phyloP scores from a whole-genome alignment of 163 green algal genomes.

The Chlamydomonas reinhardtii region DNA sequence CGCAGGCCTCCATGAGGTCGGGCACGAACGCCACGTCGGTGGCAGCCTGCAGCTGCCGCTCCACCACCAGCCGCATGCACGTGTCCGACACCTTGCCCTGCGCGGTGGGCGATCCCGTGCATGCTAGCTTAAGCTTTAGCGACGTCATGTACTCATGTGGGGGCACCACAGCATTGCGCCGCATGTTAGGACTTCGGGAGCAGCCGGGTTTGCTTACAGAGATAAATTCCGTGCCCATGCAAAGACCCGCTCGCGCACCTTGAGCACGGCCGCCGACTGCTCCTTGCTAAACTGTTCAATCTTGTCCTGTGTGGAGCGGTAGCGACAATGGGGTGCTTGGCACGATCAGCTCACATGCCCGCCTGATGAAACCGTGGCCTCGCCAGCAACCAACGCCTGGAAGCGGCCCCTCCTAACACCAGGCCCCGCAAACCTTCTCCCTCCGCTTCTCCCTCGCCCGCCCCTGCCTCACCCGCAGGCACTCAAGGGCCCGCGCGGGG shows the following conservation, averaged over 20 bases:
- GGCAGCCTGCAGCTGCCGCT: constrained; percentile 42
- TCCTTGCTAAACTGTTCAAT: constrained; percentile 39
- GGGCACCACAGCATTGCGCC: not conserved
- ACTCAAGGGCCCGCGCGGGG: constrained; percentile 31
- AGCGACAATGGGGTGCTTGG: too few relatives aligned
- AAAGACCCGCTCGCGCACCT: not conserved
- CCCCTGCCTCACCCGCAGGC: constrained; percentile 26
- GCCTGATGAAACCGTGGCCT: not conserved
- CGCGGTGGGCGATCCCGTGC: too few relatives aligned
- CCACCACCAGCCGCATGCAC: constrained; percentile 40
- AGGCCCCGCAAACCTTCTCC: not conserved
- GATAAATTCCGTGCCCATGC: not conserved
- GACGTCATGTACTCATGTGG: too few relatives aligned
- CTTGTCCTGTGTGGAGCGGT: not conserved
- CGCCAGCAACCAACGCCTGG: too few relatives aligned
- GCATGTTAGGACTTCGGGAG: too few relatives aligned
- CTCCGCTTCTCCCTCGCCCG: too few relatives aligned
- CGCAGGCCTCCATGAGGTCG: constrained; percentile 42
- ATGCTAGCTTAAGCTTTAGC: too few relatives aligned
- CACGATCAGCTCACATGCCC: not conserved
- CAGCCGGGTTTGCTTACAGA: too few relatives aligned
- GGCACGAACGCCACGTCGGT: constrained; percentile 48
- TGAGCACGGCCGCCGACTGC: constrained; percentile 24
- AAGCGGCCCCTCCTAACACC: too few relatives aligned
- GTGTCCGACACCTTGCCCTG: constrained; percentile 39